A percentile compares a stretch with the other conserved stretches of the same genome.
phyloP scores from a whole-genome alignment of 2,329 filamentous ascomycete species.

The Microcera coccophila region DNA sequence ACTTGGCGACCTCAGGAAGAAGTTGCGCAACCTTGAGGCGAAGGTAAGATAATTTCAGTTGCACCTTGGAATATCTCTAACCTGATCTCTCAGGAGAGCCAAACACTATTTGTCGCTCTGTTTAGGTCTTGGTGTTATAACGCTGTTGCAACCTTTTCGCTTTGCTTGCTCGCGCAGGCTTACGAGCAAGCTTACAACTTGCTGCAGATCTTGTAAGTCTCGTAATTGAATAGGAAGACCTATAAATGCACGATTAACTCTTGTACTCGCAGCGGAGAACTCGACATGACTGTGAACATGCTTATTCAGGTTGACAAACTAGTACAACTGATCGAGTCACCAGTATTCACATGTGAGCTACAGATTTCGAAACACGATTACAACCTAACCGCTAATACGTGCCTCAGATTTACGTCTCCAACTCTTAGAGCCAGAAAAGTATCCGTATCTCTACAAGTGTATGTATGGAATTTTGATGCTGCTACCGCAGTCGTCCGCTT shows the following conservation, averaged over 20 bases:
- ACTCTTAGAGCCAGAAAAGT: slow-evolving; percentile 89
- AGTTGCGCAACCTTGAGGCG: slow-evolving; percentile 84
- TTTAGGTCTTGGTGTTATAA: slow-evolving; percentile 99
- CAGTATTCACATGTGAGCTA: slow-evolving; percentile 89
- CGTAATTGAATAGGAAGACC: not conserved
- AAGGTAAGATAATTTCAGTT: slow-evolving; percentile 48
- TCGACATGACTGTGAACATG: slow-evolving; percentile 99
- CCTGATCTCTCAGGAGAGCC: slow-evolving; percentile 66
- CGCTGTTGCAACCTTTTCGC: slow-evolving; percentile 92
- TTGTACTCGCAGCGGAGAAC: slow-evolving; percentile 74
- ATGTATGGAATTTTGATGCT: slow-evolving; percentile 97
- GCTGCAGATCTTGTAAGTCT: slow-evolving; percentile 81
- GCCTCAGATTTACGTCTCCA: slow-evolving; percentile 89
- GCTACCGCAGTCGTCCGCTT: slow-evolving; percentile 94
- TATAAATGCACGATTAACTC: not conserved
- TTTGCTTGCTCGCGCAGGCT: slow-evolving; percentile 91
- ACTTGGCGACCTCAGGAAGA: slow-evolving; percentile 82
- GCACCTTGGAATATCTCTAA: slow-evolving; percentile 4
- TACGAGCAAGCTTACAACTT: slow-evolving; percentile 98
- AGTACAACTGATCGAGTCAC: slow-evolving; percentile 92
- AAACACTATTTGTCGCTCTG: slow-evolving; percentile 88
- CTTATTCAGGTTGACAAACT: slow-evolving; percentile 98
- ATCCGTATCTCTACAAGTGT: slow-evolving; percentile 94
- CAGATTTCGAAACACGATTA: not conserved
- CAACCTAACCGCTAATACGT: not conserved